These are phyloP conservation scores for Colletotrichum tamarilloi DNA, from an alignment of 2,329 filamentous ascomycete species.

Conservation along the genomic window DNA sequence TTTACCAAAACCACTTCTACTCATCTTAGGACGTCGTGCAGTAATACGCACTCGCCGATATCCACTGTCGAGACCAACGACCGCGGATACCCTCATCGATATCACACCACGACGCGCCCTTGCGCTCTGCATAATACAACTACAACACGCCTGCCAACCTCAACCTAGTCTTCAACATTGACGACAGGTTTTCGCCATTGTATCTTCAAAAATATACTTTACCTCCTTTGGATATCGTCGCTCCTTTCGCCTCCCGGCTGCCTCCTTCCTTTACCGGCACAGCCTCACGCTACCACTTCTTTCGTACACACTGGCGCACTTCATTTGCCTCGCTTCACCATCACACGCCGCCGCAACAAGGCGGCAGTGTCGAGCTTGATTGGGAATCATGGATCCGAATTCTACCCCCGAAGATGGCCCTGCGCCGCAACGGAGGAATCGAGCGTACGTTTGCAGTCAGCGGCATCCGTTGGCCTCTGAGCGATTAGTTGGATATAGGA, in stretches of 20 bases:
- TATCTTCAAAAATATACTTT: not conserved
- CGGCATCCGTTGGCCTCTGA: not conserved
- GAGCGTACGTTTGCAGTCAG: constrained; percentile 49
- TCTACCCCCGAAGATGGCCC: constrained; percentile 27
- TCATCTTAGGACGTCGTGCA: not conserved
- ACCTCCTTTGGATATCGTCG: not conserved
- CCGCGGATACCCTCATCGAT: constrained; percentile 7
- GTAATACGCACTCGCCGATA: not conserved
- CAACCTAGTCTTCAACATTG: not conserved
- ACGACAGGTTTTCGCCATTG: not conserved
- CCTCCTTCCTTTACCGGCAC: constrained; percentile 20
- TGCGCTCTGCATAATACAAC: not conserved
- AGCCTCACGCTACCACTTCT: constrained; percentile 17
- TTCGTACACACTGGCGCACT: constrained; percentile 17
- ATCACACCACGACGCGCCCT: constrained; percentile 19
- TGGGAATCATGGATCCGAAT: constrained; percentile 28
- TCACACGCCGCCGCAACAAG: constrained; percentile 20
- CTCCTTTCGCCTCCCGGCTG: constrained; percentile 28
- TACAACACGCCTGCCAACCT: not conserved
- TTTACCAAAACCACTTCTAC: not conserved
- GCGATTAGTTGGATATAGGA: not conserved
- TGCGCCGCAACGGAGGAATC: constrained; percentile 42
- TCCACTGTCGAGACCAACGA: not conserved
- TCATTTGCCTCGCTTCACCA: constrained; percentile 3
- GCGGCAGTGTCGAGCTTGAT: constrained; percentile 19